These are phyloP conservation scores for Chaetothyriales sp. DNA, from an alignment of 2,329 filamentous ascomycete genomes.

Conservation along the genomic window DNA sequence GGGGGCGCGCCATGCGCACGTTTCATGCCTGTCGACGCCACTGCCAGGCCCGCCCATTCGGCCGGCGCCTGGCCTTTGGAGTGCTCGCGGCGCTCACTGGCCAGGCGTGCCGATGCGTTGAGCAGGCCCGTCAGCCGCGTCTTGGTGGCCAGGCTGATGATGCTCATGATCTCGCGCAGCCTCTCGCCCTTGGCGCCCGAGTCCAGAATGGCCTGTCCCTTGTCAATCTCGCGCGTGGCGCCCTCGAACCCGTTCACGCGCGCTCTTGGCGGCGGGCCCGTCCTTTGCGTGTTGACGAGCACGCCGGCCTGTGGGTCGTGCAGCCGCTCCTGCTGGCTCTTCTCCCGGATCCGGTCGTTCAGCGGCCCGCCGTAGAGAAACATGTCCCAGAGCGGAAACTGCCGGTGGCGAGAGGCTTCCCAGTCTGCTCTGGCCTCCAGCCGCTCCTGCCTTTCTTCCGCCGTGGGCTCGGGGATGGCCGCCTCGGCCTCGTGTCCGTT, in stretches of 20 bases:
- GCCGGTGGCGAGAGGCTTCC: slow-evolving; percentile 47
- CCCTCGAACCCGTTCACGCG: slow-evolving; percentile 48
- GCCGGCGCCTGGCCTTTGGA: slow-evolving; percentile 67
- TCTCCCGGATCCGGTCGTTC: slow-evolving; percentile 38
- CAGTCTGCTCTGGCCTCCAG: slow-evolving; percentile 50
- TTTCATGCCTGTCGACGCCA: slow-evolving; percentile 25
- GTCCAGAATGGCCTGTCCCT: slow-evolving; percentile 58
- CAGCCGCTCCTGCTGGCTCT: slow-evolving; percentile 45
- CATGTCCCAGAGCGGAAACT: slow-evolving; percentile 58
- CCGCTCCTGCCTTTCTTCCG: slow-evolving; percentile 54
- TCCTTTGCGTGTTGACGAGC: slow-evolving; percentile 32
- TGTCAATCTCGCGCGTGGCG: slow-evolving; percentile 47
- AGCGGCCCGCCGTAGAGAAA: slow-evolving; percentile 54
- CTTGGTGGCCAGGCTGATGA: slow-evolving; percentile 71
- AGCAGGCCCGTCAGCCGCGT: slow-evolving; percentile 63
- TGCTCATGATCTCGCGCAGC: slow-evolving; percentile 66
- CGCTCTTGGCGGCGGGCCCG: slow-evolving; percentile 28
- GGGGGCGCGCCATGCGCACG: slow-evolving; percentile 13
- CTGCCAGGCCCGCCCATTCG: slow-evolving; percentile 62
- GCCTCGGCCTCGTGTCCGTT: background rate
- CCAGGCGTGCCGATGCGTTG: slow-evolving; percentile 60
- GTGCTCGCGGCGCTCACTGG: slow-evolving; percentile 58
- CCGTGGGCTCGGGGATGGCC: slow-evolving; percentile 15
- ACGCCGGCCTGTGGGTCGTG: slow-evolving; percentile 46
- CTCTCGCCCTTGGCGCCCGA: slow-evolving; percentile 45